Evolutionary conservation across 352 stramenopile species (phyloP).

Genomic region (Globisporangium parvum): DNA sequence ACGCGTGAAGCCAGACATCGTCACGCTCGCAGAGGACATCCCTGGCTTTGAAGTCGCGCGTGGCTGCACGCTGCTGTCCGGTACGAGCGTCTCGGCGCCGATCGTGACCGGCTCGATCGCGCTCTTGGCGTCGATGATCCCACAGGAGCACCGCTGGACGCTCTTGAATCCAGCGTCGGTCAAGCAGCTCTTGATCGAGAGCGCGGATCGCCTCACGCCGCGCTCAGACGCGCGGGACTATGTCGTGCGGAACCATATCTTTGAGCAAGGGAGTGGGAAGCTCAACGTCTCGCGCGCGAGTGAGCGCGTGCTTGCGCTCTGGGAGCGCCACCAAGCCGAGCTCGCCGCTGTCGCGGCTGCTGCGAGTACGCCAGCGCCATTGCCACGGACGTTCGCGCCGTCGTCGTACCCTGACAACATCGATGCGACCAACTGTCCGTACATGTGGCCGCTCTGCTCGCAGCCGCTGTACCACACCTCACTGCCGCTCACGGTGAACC

Average conservation of each 20-base stretch:
- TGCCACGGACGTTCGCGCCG: constrained; percentile 9
- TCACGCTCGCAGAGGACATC: constrained; percentile 66
- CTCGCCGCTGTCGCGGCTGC: constrained; percentile 12
- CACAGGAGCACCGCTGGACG: constrained; percentile 39
- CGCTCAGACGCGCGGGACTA: constrained; percentile 26
- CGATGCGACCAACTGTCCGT: constrained; percentile 73
- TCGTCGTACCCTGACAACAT: constrained; percentile 61
- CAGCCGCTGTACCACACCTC: constrained; percentile 74
- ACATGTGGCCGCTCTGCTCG: constrained; percentile 83
- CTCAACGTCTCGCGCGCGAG: constrained; percentile 65
- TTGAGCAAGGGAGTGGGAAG: constrained; percentile 77
- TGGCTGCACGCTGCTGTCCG: constrained; percentile 59
- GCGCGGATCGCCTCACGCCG: constrained; percentile 36
- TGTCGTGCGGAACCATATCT: constrained; percentile 69
- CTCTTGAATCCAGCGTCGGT: constrained; percentile 61
- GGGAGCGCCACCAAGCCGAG: constrained; percentile 23
- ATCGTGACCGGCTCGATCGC: constrained; percentile 76
- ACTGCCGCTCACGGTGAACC: constrained; percentile 71
- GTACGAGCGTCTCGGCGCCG: constrained; percentile 80
- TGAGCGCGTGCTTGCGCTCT: constrained; percentile 32
- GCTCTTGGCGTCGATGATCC: constrained; percentile 68
- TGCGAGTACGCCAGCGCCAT: not conserved
- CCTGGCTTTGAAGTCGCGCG: constrained; percentile 42
- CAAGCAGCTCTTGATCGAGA: constrained; percentile 64
- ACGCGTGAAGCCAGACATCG: constrained; percentile 81